A percentile compares a stretch with the other conserved stretches of the same genome.
phyloP scores from a whole-genome alignment of 2,329 filamentous ascomycete species.

The Scytalidium lignicola region DNA sequence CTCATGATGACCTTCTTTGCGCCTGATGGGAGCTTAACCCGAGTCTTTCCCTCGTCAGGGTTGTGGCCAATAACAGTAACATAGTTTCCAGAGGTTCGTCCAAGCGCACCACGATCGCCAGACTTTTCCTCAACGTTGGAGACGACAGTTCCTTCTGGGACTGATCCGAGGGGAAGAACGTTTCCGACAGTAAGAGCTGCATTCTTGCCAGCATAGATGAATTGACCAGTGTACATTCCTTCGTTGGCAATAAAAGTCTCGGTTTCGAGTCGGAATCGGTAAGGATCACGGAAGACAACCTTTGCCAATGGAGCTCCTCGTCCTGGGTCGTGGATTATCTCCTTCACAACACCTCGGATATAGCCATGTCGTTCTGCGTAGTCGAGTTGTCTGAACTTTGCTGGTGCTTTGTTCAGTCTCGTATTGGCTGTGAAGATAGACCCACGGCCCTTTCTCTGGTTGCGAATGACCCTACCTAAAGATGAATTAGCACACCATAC shows the following conservation, averaged over 20 bases:
- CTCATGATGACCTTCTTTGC: constrained; percentile 99
- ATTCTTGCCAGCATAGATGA: constrained; percentile 99
- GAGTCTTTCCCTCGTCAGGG: constrained; percentile 98
- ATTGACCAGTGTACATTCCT: constrained; percentile 99
- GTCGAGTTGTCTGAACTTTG: constrained; percentile 96
- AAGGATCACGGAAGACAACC: constrained; percentile 95
- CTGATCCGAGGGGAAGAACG: constrained; percentile 86
- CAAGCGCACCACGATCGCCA: constrained; percentile 93
- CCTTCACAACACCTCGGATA: constrained; percentile 94
- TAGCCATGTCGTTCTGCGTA: constrained; percentile 97
- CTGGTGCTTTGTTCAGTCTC: constrained; percentile 88
- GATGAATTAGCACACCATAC: neutral
- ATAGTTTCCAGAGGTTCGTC: constrained; percentile 98
- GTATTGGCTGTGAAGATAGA: constrained; percentile 76
- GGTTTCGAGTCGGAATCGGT: constrained; percentile 94
- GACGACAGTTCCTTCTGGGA: constrained; percentile 98
- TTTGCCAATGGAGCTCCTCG: constrained; percentile 97
- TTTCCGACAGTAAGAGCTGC: constrained; percentile 95
- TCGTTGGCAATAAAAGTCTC: constrained; percentile 99
- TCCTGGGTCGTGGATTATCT: constrained; percentile 96
- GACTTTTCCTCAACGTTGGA: constrained; percentile 99
- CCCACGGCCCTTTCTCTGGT: constrained; percentile 73
- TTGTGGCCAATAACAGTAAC: constrained; percentile 97
- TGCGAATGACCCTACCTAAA: constrained; percentile 58
- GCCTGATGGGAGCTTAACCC: constrained; percentile 97